These are phyloP conservation scores for Phytophthora quininea DNA, from an alignment of 352 stramenopile genomes.

Conservation along the genomic window DNA sequence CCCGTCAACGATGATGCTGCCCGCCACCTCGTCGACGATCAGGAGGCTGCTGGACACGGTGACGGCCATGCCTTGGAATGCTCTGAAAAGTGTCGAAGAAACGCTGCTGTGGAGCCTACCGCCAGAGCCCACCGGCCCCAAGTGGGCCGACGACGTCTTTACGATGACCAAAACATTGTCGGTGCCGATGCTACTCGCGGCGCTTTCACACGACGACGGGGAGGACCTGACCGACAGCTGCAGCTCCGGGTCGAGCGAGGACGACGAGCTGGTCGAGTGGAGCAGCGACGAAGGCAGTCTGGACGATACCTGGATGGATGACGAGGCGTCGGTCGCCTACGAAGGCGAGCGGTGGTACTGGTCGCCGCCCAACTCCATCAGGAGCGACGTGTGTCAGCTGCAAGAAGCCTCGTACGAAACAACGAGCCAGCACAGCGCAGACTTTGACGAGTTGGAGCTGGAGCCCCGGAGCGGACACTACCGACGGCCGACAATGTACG, in stretches of 20 bases:
- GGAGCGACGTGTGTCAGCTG: constrained; percentile 8
- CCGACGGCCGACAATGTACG: constrained; percentile 35
- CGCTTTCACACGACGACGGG: constrained; percentile 11
- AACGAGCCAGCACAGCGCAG: constrained; percentile 21
- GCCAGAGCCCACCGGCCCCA: constrained; percentile 28
- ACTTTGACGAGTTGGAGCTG: constrained; percentile 31
- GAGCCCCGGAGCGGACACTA: constrained; percentile 26
- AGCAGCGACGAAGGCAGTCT: constrained; percentile 34
- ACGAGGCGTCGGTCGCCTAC: constrained; percentile 20
- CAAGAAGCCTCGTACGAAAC: constrained; percentile 35
- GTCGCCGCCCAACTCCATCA: constrained; percentile 27
- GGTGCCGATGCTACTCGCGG: constrained; percentile 1
- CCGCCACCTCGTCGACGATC: constrained; percentile 17
- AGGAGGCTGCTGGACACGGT: constrained; percentile 20
- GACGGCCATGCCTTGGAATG: constrained; percentile 24
- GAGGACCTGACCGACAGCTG: constrained; percentile 36
- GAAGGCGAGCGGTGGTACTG: constrained; percentile 37
- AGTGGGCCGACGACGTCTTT: constrained; percentile 39
- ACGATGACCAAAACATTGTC: constrained; percentile 20
- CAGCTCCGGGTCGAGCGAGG: constrained; percentile 33
- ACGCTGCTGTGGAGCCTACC: constrained; percentile 34
- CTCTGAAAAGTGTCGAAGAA: constrained; percentile 33
- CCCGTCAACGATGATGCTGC: constrained; percentile 21
- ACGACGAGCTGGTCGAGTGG: constrained; percentile 22
- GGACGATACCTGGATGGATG: constrained; percentile 17